Evolutionary conservation across 2,329 filamentous ascomycete species (phyloP).

Genomic region (Penicillium oxalicum): DNA sequence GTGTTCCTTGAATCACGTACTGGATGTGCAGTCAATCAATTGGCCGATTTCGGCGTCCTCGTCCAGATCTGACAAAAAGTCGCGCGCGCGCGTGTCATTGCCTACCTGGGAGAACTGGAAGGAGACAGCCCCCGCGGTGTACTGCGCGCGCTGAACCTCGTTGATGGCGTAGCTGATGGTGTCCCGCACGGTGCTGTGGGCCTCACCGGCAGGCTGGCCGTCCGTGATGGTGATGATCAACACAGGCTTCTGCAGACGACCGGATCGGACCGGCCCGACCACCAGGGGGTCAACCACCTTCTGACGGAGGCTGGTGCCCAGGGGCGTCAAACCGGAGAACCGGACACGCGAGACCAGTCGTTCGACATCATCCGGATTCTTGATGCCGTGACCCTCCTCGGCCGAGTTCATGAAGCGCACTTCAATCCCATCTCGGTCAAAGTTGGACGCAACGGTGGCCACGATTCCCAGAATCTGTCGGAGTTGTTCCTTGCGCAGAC

Average conservation of each 20-base stretch:
- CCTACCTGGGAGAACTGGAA: constrained; percentile 67
- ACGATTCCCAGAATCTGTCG: constrained; percentile 59
- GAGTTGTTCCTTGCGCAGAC: constrained; percentile 61
- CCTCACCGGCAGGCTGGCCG: constrained; percentile 60
- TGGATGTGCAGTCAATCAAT: constrained; percentile 63
- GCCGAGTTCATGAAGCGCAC: constrained; percentile 65
- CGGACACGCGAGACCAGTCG: constrained; percentile 52
- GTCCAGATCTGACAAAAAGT: constrained; percentile 60
- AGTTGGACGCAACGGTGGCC: constrained; percentile 60
- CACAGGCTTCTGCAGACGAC: constrained; percentile 56
- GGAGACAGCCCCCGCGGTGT: constrained; percentile 54
- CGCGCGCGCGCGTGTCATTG: constrained; percentile 58
- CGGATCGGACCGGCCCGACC: constrained; percentile 46
- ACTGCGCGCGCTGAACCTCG: constrained; percentile 47
- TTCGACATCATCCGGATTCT: constrained; percentile 53
- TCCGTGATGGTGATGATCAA: constrained; percentile 62
- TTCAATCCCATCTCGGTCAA: constrained; percentile 62
- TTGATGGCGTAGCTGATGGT: constrained; percentile 51
- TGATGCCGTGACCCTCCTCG: constrained; percentile 50
- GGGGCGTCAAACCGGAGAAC: constrained; percentile 62
- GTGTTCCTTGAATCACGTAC: constrained; percentile 39
- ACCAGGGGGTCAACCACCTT: constrained; percentile 61
- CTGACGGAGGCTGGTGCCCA: constrained; percentile 57
- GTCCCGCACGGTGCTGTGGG: constrained; percentile 51
- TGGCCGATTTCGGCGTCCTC: constrained; percentile 56